A percentile compares a stretch with the other conserved stretches of the same genome.
These are phyloP conservation scores for Rhodotorula sp. DNA, from an alignment of 1,284 basidiomycete genomes.

Conservation along the genomic window DNA sequence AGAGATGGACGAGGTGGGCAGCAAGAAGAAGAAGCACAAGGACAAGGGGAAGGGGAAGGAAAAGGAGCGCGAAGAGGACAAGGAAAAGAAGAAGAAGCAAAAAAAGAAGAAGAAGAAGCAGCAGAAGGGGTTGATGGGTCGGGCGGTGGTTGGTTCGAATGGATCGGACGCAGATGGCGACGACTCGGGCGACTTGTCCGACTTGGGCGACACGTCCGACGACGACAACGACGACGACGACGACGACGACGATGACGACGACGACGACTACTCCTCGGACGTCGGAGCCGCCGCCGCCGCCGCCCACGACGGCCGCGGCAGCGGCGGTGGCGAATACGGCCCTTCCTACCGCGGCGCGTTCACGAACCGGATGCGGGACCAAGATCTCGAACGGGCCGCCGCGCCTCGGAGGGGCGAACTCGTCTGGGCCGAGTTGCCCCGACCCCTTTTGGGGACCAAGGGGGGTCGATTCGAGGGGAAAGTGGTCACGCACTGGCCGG, in stretches of 20 bases:
- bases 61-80: not conserved
- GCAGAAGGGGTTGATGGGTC: too few species aligned
- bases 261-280: not conserved
- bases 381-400: conserved; percentile 52
- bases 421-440: conserved; percentile 65
- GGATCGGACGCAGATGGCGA: too few species aligned
- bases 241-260: too few species aligned
- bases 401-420: conserved; percentile 67
- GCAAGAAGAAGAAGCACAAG: not conserved
- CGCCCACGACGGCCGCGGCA: too few species aligned
- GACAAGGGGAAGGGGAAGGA: conserved; percentile 4
- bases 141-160: too few species aligned
- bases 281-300: not conserved
- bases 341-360: conserved; percentile 38
- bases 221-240: not conserved
- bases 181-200: too few species aligned
- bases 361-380: conserved; percentile 32
- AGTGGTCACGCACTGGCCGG: conserved; percentile 67
- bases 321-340: too few species aligned
- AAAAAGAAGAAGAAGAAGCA: not conserved
- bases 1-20: not conserved
- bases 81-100: not conserved
- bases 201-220: not conserved
- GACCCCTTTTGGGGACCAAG: conserved; percentile 53
- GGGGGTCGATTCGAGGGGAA: conserved; percentile 41